These are phyloP conservation scores for Saccharomycopsis schoenii DNA, from an alignment of 805 yeast genomes.

Conservation along the genomic window DNA sequence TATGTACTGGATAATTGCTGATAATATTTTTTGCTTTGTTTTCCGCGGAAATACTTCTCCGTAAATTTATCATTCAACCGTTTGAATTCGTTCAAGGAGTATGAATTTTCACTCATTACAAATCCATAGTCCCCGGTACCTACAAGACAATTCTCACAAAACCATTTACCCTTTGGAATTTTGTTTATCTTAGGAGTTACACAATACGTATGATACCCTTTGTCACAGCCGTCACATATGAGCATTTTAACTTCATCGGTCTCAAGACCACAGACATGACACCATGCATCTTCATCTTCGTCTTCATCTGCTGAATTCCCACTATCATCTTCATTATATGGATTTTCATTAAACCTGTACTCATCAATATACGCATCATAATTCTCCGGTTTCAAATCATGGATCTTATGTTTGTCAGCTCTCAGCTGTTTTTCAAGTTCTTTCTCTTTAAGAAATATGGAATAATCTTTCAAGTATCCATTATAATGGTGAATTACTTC, in stretches of 20 bases:
- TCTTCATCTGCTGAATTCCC: conserved; percentile 20
- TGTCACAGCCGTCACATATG: conserved; percentile 68
- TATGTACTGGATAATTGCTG: conserved; percentile 40
- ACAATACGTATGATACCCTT: conserved; percentile 58
- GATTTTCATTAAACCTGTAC: conserved; percentile 17
- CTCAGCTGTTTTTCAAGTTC: neutral
- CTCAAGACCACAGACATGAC: conserved; percentile 23
- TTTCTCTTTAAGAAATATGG: conserved; percentile 23
- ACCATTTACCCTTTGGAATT: conserved; percentile 61
- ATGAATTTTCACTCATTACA: conserved; percentile 50
- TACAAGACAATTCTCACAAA: conserved; percentile 71
- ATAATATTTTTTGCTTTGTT: conserved; percentile 24
- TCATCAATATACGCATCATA: neutral
- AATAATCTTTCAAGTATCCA: conserved; percentile 25
- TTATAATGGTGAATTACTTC: conserved; percentile 22
- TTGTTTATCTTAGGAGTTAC: conserved; percentile 43
- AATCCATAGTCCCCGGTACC: conserved; percentile 88
- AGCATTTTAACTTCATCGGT: conserved; percentile 33
- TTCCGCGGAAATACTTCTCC: conserved; percentile 31
- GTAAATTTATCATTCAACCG: conserved; percentile 43
- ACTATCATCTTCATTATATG: conserved; percentile 16
- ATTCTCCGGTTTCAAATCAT: conserved; percentile 5
- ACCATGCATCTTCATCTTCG: conserved; percentile 23
- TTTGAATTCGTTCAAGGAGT: conserved; percentile 52
- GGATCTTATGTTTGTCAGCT: conserved; percentile 18